phyloP scores from a whole-genome alignment of 805 yeast species.

The Ogataea trehalophila region DNA sequence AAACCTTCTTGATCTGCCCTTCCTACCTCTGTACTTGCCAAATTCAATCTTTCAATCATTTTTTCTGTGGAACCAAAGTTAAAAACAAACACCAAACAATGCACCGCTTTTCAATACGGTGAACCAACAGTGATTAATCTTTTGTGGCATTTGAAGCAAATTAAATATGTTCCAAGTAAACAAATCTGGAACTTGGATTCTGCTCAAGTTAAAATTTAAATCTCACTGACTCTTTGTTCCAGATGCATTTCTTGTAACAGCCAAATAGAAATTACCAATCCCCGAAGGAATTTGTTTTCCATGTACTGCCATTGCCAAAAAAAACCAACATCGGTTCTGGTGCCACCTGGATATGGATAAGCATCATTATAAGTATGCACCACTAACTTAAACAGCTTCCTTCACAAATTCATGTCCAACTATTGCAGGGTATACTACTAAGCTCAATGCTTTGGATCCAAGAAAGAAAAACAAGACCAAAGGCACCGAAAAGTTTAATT shows the following conservation, averaged over 20 bases:
- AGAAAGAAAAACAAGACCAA: constrained; percentile 48
- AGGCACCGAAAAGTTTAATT: constrained; percentile 43
- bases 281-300: constrained; percentile 45
- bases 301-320: constrained; percentile 48
- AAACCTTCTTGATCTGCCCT: constrained; percentile 50
- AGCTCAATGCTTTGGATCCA: constrained; percentile 26
- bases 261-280: constrained; percentile 49
- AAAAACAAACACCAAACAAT: constrained; percentile 40
- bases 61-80: constrained; percentile 43
- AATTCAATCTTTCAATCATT: constrained; percentile 40
- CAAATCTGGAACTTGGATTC: constrained; percentile 44
- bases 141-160: constrained; percentile 25
- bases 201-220: constrained; percentile 40
- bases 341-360: constrained; percentile 44
- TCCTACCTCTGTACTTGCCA: constrained; percentile 43
- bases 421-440: constrained; percentile 13
- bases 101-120: constrained; percentile 29
- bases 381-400: constrained; percentile 23
- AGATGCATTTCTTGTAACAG: constrained; percentile 49
- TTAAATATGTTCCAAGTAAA: constrained; percentile 14
- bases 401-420: constrained; percentile 45
- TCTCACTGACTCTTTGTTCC: constrained; percentile 29
- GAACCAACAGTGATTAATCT: constrained; percentile 22
- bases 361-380: constrained; percentile 48
- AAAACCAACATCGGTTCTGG: constrained; percentile 43